Conservation (phyloP, 31 red algal genomes). For the Bonnemaisonia californica region DNA sequence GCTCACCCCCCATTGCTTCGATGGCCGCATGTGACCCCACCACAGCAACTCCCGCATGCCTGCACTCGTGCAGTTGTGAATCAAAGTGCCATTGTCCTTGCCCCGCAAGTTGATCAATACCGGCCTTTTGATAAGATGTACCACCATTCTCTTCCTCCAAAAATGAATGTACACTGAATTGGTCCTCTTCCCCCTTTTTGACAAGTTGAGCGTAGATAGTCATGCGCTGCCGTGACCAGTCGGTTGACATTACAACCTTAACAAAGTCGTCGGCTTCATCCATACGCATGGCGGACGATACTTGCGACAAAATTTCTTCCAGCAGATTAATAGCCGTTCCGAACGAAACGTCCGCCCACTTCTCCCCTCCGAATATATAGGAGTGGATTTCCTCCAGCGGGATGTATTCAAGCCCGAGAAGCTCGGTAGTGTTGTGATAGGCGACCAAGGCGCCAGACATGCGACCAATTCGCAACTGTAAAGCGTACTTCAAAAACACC, state of each 20-base stretch:
- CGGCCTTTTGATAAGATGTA: background rate
- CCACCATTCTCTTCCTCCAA: background rate
- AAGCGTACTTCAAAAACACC: constrained; percentile 93
- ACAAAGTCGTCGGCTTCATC: constrained; percentile 30
- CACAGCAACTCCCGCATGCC: constrained; percentile 12
- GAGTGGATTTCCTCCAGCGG: constrained; percentile 81
- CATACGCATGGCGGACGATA: constrained; percentile 15
- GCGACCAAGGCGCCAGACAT: constrained; percentile 75
- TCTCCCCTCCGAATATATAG: constrained; percentile 82
- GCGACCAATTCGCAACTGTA: constrained; percentile 73
- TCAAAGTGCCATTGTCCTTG: constrained; percentile 48
- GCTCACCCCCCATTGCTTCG: constrained; percentile 29
- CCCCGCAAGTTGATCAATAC: background rate
- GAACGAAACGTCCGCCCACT: constrained; percentile 73
- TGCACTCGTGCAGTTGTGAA: constrained; percentile 14
- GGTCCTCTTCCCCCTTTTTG: constrained; percentile 14
- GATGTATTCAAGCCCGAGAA: constrained; percentile 84
- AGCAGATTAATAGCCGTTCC: constrained; percentile 34
- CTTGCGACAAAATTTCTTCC: constrained; percentile 30
- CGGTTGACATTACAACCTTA: constrained; percentile 51
- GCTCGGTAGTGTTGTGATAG: constrained; percentile 82
- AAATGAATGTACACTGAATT: constrained; percentile 35
- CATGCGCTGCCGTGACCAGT: constrained; percentile 53
- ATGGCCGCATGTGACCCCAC: constrained; percentile 33
- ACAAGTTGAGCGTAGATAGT: constrained; percentile 47